Evolutionary conservation across 768 basidiomycete species (phyloP).

Genomic region (Phylloporus arenicola): DNA sequence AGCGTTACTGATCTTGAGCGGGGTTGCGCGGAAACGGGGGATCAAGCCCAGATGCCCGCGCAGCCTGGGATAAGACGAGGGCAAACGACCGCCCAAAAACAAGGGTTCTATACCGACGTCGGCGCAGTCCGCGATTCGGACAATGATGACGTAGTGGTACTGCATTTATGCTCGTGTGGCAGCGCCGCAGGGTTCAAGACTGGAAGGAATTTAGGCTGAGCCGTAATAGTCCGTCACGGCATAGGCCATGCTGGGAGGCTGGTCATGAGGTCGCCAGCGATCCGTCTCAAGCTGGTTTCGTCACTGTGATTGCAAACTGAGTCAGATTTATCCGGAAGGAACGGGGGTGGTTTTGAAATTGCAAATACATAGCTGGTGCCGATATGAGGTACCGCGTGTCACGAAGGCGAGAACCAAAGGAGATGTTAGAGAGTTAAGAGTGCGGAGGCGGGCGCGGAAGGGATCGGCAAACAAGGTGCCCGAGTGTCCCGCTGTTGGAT

Average conservation of each 20-base stretch:
- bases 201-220: neutral
- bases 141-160: neutral
- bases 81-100: neutral
- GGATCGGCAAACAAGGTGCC: neutral
- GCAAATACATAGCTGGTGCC: neutral
- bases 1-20: neutral
- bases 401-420: neutral
- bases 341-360: neutral
- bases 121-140: slow-evolving; percentile 1
- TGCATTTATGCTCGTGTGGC: neutral
- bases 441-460: neutral
- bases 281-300: neutral
- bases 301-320: neutral
- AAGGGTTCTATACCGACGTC: neutral
- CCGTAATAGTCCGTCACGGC: neutral
- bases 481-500: neutral
- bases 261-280: neutral
- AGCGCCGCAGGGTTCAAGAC: slow-evolving; percentile 1
- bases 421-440: neutral
- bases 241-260: neutral
- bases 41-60: neutral
- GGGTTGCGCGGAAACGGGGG: neutral
- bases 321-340: neutral
- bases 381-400: neutral
- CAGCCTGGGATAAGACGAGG: neutral